phyloP scores from a whole-genome alignment of 345 rosid species.

The Citrus unshiu region DNA sequence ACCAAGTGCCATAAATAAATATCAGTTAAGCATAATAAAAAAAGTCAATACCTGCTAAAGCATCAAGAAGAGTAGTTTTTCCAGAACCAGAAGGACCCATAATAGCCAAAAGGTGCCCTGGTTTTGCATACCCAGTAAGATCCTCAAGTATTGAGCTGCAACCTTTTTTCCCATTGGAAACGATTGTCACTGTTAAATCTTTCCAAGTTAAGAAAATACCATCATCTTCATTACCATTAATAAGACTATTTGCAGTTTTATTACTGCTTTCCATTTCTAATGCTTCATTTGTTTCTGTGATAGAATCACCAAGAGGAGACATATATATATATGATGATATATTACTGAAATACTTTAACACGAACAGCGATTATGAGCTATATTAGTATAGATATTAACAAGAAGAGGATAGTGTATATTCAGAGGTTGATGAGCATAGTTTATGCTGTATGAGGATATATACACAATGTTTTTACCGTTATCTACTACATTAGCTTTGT shows the following conservation, averaged over 20 bases:
- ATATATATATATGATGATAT: too few species aligned
- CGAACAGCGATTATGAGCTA: too few species aligned
- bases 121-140: constrained; percentile 41
- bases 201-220: constrained; percentile 40
- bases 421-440: too few species aligned
- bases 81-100: constrained; percentile 70
- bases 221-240: not conserved
- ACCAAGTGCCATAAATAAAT: too few species aligned
- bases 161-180: constrained; percentile 20
- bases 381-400: too few species aligned
- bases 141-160: constrained; percentile 32
- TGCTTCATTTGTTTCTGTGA: not conserved
- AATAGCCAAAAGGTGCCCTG: constrained; percentile 48
- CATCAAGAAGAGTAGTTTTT: constrained; percentile 40
- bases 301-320: not conserved
- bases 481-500: too few species aligned
- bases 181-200: constrained; percentile 33
- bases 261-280: not conserved
- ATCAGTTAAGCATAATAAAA: too few species aligned
- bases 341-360: too few species aligned
- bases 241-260: not conserved
- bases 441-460: too few species aligned
- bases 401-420: too few species aligned
- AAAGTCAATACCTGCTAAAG: constrained; percentile 32
- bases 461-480: too few species aligned